Conservation (phyloP, 495 filamentous ascomycete genomes). For the Apiosordaria backusii region DNA sequence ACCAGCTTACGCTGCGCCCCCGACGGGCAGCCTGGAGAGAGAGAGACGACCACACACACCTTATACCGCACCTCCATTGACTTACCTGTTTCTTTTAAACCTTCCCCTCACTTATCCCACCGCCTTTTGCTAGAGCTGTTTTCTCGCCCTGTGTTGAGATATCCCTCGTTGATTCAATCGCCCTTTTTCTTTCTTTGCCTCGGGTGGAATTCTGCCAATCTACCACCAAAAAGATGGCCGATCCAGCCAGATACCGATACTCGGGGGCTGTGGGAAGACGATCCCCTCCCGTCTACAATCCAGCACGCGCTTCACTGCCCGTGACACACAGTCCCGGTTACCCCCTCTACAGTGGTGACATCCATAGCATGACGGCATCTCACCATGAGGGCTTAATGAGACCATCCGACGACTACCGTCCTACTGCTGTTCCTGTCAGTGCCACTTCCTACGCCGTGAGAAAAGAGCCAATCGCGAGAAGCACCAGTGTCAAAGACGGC, state of each 20-base stretch:
- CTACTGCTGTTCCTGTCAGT: constrained; percentile 30
- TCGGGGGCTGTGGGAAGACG: constrained; percentile 35
- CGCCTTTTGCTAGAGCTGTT: constrained; percentile 2
- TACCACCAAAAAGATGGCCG: constrained; percentile 34
- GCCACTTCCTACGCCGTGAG: constrained; percentile 49
- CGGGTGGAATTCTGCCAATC: neutral
- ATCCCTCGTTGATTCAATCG: constrained; percentile 1
- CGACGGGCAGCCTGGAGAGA: constrained; percentile 11
- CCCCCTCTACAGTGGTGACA: constrained; percentile 41
- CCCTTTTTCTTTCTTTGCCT: neutral
- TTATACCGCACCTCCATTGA: neutral
- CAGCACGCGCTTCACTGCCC: constrained; percentile 47
- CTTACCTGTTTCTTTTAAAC: neutral
- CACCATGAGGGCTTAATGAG: constrained; percentile 37
- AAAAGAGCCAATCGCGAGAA: constrained; percentile 41
- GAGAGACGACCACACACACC: neutral
- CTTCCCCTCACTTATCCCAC: constrained; percentile 8
- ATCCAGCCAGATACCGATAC: constrained; percentile 37
- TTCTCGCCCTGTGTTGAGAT: neutral
- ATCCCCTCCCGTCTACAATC: constrained; percentile 44
- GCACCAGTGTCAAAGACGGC: constrained; percentile 39
- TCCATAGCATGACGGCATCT: constrained; percentile 38
- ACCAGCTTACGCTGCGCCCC: constrained; percentile 17
- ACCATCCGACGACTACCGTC: constrained; percentile 30
- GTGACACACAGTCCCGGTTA: constrained; percentile 38